A percentile compares a stretch with the other conserved stretches of the same genome.
Evolutionary conservation across 495 filamentous ascomycete species (phyloP).

Genomic region (Podospora sp.): DNA sequence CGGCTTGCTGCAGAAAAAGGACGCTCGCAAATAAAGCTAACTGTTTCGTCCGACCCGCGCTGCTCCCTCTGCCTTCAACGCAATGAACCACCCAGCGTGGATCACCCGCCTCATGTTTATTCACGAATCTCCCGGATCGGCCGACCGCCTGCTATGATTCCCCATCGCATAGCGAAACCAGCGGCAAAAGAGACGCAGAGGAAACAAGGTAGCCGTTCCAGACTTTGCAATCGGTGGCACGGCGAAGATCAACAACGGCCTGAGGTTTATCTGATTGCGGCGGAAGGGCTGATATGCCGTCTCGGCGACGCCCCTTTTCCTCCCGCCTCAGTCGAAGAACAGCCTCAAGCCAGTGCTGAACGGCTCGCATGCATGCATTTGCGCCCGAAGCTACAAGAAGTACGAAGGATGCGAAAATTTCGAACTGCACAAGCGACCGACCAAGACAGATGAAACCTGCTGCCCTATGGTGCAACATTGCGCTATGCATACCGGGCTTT

Average conservation of each 20-base stretch:
- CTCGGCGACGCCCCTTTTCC: neutral
- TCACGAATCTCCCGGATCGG: constrained; percentile 5
- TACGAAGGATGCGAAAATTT: neutral
- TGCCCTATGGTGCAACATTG: neutral
- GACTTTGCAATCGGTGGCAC: neutral
- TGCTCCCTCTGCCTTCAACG: neutral
- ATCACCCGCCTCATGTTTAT: constrained; percentile 13
- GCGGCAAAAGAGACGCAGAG: neutral
- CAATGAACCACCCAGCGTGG: neutral
- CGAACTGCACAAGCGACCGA: neutral
- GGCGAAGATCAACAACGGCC: neutral
- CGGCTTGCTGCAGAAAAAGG: neutral
- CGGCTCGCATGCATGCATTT: neutral
- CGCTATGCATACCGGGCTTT: neutral
- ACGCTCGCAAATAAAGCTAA: neutral
- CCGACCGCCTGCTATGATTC: neutral
- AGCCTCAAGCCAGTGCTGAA: too few species aligned
- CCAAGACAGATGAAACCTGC: constrained; percentile 2
- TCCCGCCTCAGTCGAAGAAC: too few species aligned
- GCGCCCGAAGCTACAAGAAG: neutral
- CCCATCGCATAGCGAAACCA: neutral
- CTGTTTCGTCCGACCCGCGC: neutral
- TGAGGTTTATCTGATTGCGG: neutral
- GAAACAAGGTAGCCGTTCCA: neutral
- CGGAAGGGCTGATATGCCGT: neutral